Base-by-base conservation (phyloP, 1,139 yeast genomes). In the Kluyveromyces sp. region DNA sequence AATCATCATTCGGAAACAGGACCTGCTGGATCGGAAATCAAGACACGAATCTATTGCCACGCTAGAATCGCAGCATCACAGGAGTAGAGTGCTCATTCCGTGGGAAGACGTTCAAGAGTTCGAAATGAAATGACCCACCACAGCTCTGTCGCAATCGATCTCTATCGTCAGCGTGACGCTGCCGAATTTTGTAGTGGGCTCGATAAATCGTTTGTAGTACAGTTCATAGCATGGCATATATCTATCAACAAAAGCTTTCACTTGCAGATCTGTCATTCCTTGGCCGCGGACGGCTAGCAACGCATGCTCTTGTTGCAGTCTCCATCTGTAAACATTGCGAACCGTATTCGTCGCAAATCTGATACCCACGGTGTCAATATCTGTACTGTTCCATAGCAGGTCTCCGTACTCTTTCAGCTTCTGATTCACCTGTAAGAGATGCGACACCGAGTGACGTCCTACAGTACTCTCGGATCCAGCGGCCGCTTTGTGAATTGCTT, bases 211-310 rank as follows among this genome's bases (percentile, higher is more conserved):
- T 8, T 69, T 66, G 55, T 78, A 81, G 59, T 83, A 92, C 19
- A 89, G 57, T 49, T 77, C 75, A 57, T 92, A 92, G 26, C 83
- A 76, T 0, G 95, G 95, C 87, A 85, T 83, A 62, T 92, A 92
- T 48, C 95, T 74, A 49, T 83, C 78, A 7, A 92, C 80, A 66
- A 92, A 92, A 19, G 51, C 49, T 8, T 53, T 60, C 3, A 92
- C 95, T 54, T 83, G 74, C 0, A 61, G 71, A 53, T 85, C 94
- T 1, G 80, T 66, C 97, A 92, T 88, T 0, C 97, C 97, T 1
- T 57, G 47, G 0, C 95, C 96, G 13, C 61, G 67, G 3, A 49
- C 50, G 7, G 51, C 49, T 8, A 81, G 77, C 55, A 87, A 64
- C 3, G 70, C 76, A 50, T 83, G 85, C 57, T 92, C 98, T 64